Conservation (phyloP, 495 filamentous ascomycete species). For the Thozetella sp. region DNA sequence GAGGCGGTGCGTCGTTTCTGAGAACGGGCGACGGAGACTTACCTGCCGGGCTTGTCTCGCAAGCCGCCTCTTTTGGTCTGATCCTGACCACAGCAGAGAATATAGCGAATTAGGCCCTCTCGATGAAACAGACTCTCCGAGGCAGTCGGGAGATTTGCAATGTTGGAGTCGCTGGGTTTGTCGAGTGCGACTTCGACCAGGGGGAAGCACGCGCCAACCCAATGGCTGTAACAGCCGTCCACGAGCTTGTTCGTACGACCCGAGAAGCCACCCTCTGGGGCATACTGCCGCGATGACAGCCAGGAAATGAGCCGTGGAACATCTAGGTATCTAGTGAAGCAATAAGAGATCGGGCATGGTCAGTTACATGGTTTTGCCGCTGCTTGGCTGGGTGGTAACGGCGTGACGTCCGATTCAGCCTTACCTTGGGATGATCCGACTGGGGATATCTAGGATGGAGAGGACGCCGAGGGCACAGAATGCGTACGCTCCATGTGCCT, state of each 20-base stretch:
- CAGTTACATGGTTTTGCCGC: constrained; percentile 10
- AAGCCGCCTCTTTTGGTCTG: constrained; percentile 71
- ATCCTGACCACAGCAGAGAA: constrained; percentile 84
- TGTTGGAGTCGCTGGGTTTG: constrained; percentile 12
- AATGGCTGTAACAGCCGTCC: constrained; percentile 97
- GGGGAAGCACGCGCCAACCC: constrained; percentile 94
- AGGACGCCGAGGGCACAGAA: constrained; percentile 92
- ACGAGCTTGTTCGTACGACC: constrained; percentile 98
- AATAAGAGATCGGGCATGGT: constrained; percentile 11
- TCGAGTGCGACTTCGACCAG: constrained; percentile 79
- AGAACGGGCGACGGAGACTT: constrained; percentile 34
- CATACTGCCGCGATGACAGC: constrained; percentile 87
- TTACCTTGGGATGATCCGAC: constrained; percentile 67
- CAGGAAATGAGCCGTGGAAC: constrained; percentile 77
- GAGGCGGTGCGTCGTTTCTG: constrained; percentile 9
- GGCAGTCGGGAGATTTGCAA: constrained; percentile 13
- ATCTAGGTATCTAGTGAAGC: constrained; percentile 74
- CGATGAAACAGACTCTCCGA: constrained; percentile 68
- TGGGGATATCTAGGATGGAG: constrained; percentile 77
- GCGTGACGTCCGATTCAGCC: constrained; percentile 11
- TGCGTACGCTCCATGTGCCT: constrained; percentile 96
- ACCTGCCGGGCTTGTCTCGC: constrained; percentile 93
- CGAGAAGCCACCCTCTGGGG: constrained; percentile 87
- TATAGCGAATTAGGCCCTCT: constrained; percentile 84
- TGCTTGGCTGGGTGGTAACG: constrained; percentile 2